Percentiles rank a stretch among this genome's conserved stretches.
Conservation (phyloP, 495 filamentous ascomycete species). For the Penicillium soppii region DNA sequence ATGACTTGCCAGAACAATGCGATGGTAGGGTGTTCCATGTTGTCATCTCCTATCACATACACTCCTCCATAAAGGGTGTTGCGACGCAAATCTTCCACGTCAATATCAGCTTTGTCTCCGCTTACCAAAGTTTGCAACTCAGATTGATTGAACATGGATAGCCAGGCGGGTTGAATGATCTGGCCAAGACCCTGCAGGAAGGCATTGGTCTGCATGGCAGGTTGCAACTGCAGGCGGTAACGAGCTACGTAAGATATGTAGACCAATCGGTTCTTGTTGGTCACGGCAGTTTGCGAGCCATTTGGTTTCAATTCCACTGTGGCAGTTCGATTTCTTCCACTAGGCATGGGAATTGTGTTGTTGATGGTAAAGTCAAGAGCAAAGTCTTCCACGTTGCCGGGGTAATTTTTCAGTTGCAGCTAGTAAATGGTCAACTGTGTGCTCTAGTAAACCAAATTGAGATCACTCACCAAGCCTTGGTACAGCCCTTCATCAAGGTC, state of each 20-base stretch:
- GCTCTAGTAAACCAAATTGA: neutral
- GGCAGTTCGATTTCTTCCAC: conserved; percentile 43
- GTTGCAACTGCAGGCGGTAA: conserved; percentile 79
- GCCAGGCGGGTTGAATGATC: conserved; percentile 90
- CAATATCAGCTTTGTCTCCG: conserved; percentile 79
- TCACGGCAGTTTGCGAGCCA: conserved; percentile 78
- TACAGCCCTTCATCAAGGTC: conserved; percentile 95
- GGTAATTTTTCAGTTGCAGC: conserved; percentile 84
- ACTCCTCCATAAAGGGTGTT: conserved; percentile 88
- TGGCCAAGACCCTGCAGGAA: conserved; percentile 82
- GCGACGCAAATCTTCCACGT: conserved; percentile 80
- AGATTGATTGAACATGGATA: conserved; percentile 97
- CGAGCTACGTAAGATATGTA: conserved; percentile 91
- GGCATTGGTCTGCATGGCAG: conserved; percentile 72
- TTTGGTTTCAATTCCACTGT: conserved; percentile 72
- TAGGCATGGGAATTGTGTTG: conserved; percentile 65
- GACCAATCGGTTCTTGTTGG: conserved; percentile 85
- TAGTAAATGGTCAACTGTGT: conserved; percentile 17
- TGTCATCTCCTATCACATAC: conserved; percentile 85
- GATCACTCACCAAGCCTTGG: conserved; percentile 69
- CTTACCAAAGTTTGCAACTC: conserved; percentile 92
- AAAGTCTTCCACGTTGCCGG: conserved; percentile 76
- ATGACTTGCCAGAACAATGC: conserved; percentile 92
- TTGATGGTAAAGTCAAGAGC: conserved; percentile 86
- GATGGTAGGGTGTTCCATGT: conserved; percentile 78